Base-by-base conservation (phyloP, 257 asterid genomes). In the Forsythia suspensa region DNA sequence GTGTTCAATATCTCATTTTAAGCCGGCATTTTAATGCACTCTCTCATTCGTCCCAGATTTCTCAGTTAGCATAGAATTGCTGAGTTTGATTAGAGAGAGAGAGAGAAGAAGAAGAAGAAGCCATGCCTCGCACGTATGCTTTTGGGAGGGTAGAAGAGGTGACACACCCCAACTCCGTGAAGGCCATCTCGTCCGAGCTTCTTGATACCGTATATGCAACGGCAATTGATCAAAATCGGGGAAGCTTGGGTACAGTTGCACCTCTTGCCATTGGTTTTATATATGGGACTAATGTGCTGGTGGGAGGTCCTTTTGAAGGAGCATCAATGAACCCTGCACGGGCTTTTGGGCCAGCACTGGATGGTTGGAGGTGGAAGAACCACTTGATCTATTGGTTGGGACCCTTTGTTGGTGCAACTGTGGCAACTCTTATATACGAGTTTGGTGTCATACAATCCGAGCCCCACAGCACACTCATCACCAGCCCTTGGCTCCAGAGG, bases 301-400 rank as follows among this genome's bases (percentile, higher is more conserved):
- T 87, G 4, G 91, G 91, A 16, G 91, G 89, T 21, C 91, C 91
- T 1, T 87, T 84, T 36, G 85, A 81, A 10, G 90, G 89, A 16
- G 89, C 84, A 41, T 71, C 89, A 2, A 85, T 85, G 89, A 87
- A 87, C 77, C 90, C 87, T 0, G 91, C 91, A 4, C 81, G 91
- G 74, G 91, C 91, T 3, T 85, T 87, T 16, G 91, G 91, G 2
- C 91, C 91, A 3, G 87, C 91, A 11, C 18, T 87, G 40, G 89
- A 83, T 36, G 89, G 91, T 1, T 87, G 91, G 89, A 87, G 91
- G 41, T 87, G 91, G 91, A 76, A 72, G 67, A 66, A 81, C 81
- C 91, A 87, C 37, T 85, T 89, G 91, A 84, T 87, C 71, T 87
- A 80, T 72, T 87, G 91, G 91, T 16, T 87, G 73, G 91, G 91